Percentiles rank a stretch among this genome's conserved stretches.
Evolutionary conservation across 345 rosid species (phyloP).

Genomic region (rapeseed (Brassica napus)): Da-Ae NC_063447.1:14812501-14813000

Average conservation of each 20-base stretch:
- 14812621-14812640: not conserved
- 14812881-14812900: constrained; percentile 97
- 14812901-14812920: constrained; percentile 56
- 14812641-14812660: constrained; percentile 64
- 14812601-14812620: constrained; percentile 13
- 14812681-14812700: constrained; percentile 96
- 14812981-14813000: constrained; percentile 64
- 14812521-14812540: constrained; percentile 95
- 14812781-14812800: constrained; percentile 13
- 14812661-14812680: constrained; percentile 98
- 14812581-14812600: not conserved
- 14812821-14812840: constrained; percentile 99
- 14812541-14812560: constrained; percentile 22
- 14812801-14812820: constrained; percentile 8
- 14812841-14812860: constrained; percentile 85
- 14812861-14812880: constrained; percentile 87
- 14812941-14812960: not conserved
- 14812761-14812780: constrained; percentile 16
- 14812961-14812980: not conserved
- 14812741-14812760: constrained; percentile 58
- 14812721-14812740: constrained; percentile 90
- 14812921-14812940: not conserved
- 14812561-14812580: constrained; percentile 7
- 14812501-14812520: constrained; percentile 98
- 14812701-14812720: constrained; percentile 96